Evolutionary conservation across 2,329 filamentous ascomycete genomes (phyloP).

Genomic region (Dothideomycetes sp.): DNA sequence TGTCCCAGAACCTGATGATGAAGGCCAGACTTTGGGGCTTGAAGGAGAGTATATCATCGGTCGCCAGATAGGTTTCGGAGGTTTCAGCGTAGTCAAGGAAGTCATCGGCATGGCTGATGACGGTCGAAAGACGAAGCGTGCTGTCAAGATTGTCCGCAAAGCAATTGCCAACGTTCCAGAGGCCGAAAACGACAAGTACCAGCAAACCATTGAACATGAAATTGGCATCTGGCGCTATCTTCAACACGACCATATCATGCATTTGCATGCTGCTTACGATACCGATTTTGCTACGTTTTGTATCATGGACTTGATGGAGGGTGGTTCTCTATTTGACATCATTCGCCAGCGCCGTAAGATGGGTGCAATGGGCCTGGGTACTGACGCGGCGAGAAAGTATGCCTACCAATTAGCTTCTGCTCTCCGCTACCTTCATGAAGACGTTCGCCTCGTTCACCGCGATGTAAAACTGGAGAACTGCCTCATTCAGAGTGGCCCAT

Average conservation of each 20-base stretch:
- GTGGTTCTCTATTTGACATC: conserved; percentile 56
- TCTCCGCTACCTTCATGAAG: conserved; percentile 58
- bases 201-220: conserved; percentile 61
- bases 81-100: conserved; percentile 59
- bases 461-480: conserved; percentile 64
- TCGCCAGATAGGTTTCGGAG: conserved; percentile 55
- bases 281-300: conserved; percentile 61
- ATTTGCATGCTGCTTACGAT: conserved; percentile 55
- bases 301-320: conserved; percentile 55
- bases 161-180: conserved; percentile 47
- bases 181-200: conserved; percentile 54
- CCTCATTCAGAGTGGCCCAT: conserved; percentile 40
- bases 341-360: conserved; percentile 44
- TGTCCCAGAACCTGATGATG: conserved; percentile 50
- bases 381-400: conserved; percentile 49
- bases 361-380: conserved; percentile 37
- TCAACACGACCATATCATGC: conserved; percentile 52
- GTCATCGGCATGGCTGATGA: conserved; percentile 49
- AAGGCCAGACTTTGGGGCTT: conserved; percentile 56
- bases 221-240: conserved; percentile 59
- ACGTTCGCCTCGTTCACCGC: conserved; percentile 56
- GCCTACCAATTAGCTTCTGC: conserved; percentile 55
- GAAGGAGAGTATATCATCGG: conserved; percentile 56
- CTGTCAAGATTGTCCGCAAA: conserved; percentile 61
- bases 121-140: conserved; percentile 45